Evolutionary conservation across 257 asterid genomes (phyloP).

Genomic region (Nicotiana obtusifolia): DNA sequence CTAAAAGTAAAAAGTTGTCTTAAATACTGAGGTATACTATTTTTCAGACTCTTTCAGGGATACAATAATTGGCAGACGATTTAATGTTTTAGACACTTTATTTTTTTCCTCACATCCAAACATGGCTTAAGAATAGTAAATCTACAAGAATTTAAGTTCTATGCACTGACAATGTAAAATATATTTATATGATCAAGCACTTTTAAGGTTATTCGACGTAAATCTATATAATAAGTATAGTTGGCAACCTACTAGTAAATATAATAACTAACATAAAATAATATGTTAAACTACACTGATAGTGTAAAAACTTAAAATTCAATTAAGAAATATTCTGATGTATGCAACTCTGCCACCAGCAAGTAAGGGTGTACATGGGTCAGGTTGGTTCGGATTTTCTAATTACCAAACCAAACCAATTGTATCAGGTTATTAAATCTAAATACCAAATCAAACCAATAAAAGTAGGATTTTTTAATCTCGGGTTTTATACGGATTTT

Average conservation of each 20-base stretch:
- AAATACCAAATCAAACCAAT: too few relatives aligned
- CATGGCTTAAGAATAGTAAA: background rate
- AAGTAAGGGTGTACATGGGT: too few relatives aligned
- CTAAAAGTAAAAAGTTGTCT: background rate
- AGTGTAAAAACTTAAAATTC: background rate
- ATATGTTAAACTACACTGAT: background rate
- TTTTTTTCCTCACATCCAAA: background rate
- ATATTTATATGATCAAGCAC: background rate
- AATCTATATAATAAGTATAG: background rate
- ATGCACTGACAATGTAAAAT: background rate
- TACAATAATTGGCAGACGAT: background rate
- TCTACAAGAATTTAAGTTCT: background rate
- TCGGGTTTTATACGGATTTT: too few relatives aligned
- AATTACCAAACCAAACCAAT: too few relatives aligned
- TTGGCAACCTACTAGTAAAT: background rate
- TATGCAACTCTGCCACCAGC: background rate
- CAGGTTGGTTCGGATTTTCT: too few relatives aligned
- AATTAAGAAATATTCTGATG: background rate
- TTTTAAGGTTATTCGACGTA: background rate
- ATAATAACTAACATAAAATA: background rate
- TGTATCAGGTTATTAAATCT: too few relatives aligned
- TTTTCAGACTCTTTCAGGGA: background rate
- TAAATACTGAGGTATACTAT: background rate
- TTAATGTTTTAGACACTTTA: background rate
- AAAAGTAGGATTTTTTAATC: too few relatives aligned